A percentile compares a stretch with the other conserved stretches of the same genome.
These are phyloP conservation scores for Carnegiea gigantea DNA, from an alignment of 179 eudicot genomes.

Conservation along the genomic window DNA sequence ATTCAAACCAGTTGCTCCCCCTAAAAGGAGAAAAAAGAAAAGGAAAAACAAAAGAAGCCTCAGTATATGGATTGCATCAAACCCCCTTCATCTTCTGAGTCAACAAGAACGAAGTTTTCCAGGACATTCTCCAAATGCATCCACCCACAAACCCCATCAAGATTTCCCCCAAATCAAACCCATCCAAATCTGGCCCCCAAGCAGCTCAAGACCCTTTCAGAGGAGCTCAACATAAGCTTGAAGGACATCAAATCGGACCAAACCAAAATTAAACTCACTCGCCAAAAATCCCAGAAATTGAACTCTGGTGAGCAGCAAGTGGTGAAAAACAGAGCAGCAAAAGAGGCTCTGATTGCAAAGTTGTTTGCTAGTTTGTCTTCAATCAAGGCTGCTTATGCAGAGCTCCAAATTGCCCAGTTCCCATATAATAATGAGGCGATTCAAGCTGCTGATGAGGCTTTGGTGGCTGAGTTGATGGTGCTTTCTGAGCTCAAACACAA, in stretches of 20 bases:
- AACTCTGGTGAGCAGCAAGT: slow-evolving; percentile 22
- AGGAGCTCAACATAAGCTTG: slow-evolving; percentile 35
- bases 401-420: slow-evolving; percentile 81
- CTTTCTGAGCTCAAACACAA: slow-evolving; percentile 69
- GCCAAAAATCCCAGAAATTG: slow-evolving; percentile 20
- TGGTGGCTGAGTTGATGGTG: slow-evolving; percentile 54
- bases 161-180: slow-evolving; percentile 33
- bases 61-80: slow-evolving; percentile 51
- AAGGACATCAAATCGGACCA: slow-evolving; percentile 39
- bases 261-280: slow-evolving; percentile 20
- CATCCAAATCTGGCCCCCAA: background rate
- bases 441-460: slow-evolving; percentile 70
- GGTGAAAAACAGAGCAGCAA: slow-evolving; percentile 35
- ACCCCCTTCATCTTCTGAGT: slow-evolving; percentile 38
- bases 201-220: slow-evolving; percentile 33
- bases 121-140: slow-evolving; percentile 54
- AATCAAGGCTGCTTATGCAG: slow-evolving; percentile 80
- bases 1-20: slow-evolving; percentile 13
- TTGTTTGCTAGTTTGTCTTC: slow-evolving; percentile 80
- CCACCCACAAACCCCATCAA: slow-evolving; percentile 48
- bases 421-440: slow-evolving; percentile 62
- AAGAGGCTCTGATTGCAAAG: slow-evolving; percentile 69
- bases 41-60: background rate
- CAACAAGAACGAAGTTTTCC: slow-evolving; percentile 53
- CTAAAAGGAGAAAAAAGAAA: background rate